Percentiles rank a stretch among this genome's conserved stretches.
Conservation (phyloP, 331 rosid genomes). For the Ulmus americana region DNA sequence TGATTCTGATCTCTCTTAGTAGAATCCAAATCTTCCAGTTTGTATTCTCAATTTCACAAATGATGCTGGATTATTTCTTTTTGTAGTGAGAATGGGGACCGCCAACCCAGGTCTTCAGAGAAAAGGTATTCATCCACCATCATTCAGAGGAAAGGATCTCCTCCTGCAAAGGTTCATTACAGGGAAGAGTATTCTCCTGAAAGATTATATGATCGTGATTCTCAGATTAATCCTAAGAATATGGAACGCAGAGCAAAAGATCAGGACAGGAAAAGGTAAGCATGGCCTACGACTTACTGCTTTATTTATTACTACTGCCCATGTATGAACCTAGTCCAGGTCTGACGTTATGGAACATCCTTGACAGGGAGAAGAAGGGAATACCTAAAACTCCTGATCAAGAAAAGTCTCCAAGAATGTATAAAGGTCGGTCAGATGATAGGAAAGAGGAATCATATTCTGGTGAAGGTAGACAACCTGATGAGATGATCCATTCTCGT, state of each 20-base stretch:
- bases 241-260: slow-evolving; percentile 36
- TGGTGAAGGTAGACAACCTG: slow-evolving; percentile 38
- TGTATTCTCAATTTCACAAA: slow-evolving; percentile 6
- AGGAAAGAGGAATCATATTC: slow-evolving; percentile 37
- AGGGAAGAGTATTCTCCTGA: slow-evolving; percentile 44
- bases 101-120: slow-evolving; percentile 34
- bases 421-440: slow-evolving; percentile 41
- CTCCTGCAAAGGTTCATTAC: slow-evolving; percentile 33
- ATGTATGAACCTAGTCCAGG: slow-evolving; percentile 6
- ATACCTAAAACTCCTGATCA: slow-evolving; percentile 30
- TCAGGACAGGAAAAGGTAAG: slow-evolving; percentile 41
- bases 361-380: slow-evolving; percentile 51
- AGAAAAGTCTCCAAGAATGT: slow-evolving; percentile 34
- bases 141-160: slow-evolving; percentile 32
- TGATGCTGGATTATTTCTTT: slow-evolving; percentile 11
- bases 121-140: slow-evolving; percentile 38
- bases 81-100: slow-evolving; percentile 44
- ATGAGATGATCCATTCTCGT: slow-evolving; percentile 39
- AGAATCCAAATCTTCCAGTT: slow-evolving; percentile 8
- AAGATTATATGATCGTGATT: slow-evolving; percentile 31
- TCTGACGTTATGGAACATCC: slow-evolving; percentile 28
- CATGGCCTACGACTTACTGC: slow-evolving; percentile 16
- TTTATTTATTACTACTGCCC: slow-evolving; percentile 4
- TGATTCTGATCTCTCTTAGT: slow-evolving; percentile 11
- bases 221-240: slow-evolving; percentile 23